These are phyloP conservation scores for Boletus tomentosulus DNA, from an alignment of 768 basidiomycete species.

Conservation along the genomic window DNA sequence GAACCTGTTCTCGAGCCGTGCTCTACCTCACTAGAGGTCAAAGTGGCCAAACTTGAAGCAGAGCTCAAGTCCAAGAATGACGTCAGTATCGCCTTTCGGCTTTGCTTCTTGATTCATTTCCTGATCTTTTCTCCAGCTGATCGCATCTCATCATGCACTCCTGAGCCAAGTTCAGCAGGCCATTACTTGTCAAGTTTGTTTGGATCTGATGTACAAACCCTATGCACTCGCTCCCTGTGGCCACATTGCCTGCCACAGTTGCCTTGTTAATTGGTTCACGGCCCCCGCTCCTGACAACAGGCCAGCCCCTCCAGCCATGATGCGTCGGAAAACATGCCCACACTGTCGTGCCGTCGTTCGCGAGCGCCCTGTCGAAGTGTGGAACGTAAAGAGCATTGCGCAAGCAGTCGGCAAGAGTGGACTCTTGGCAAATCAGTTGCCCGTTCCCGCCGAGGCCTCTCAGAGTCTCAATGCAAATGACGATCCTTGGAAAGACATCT, in stretches of 20 bases:
- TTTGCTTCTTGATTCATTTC: not conserved
- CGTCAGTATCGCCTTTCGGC: constrained; percentile 27
- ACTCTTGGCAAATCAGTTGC: constrained; percentile 33
- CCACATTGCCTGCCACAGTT: constrained; percentile 65
- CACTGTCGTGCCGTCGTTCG: constrained; percentile 43
- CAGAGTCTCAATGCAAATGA: constrained; percentile 21
- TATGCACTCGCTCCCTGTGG: constrained; percentile 75
- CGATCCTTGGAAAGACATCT: constrained; percentile 69
- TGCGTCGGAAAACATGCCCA: constrained; percentile 41
- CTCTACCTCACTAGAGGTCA: constrained; percentile 10
- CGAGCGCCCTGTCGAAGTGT: constrained; percentile 45
- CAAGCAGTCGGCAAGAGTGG: constrained; percentile 49
- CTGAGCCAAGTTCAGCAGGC: constrained; percentile 56
- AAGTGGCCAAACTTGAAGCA: constrained; percentile 40
- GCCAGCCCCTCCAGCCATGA: constrained; percentile 23
- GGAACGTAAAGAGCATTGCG: constrained; percentile 46
- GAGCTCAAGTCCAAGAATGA: constrained; percentile 39
- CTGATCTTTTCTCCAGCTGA: constrained; percentile 33
- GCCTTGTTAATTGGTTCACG: constrained; percentile 77
- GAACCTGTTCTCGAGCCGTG: not conserved
- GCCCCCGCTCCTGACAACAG: constrained; percentile 33
- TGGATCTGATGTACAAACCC: constrained; percentile 69
- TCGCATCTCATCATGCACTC: constrained; percentile 50
- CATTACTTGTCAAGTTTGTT: constrained; percentile 74
- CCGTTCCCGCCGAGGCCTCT: constrained; percentile 26